Evolutionary conservation across 441 rosid genomes (phyloP), one percentile per base, ranked within the genome.

Genomic region (Cnidoscolus chayamansa): DNA sequence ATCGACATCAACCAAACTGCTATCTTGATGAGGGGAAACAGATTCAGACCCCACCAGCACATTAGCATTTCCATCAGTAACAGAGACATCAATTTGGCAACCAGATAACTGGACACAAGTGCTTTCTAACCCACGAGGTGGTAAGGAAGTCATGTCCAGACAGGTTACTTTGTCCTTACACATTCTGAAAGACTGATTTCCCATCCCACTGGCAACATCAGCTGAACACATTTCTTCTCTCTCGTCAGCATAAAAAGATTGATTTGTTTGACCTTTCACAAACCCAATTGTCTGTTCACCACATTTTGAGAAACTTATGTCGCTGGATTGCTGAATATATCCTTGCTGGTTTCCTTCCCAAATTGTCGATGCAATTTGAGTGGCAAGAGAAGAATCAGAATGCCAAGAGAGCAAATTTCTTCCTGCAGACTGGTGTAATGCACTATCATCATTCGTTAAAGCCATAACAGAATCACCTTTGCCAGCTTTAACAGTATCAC

Each of bases 331-430:
- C 84, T 76, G 83, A 64, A 85, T 78, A 78, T 47, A 73, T 65
- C 74, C 82, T 77, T 74, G 69, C 70, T 66, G 77, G 67, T 81
- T 82, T 58, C 78, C 77, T 51, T 81, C 85, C 54, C 81, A 78
- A 74, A 74, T 78, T 50, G 81, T 81, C 69, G 84, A 78, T 74
- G 80, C 86, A 68, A 84, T 86, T 72, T 76, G 81, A 76, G 82
- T 76, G 70, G 74, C 80, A 40, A 54, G 76, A 75, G 80, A 78
- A 74, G 73, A 70, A 74, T 79, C 81, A 63, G 77, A 6, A 71
- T 72, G 66, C 55, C 19, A 67, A 77, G 76, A 40, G 11, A 79
- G 71, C 68, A 71, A 8, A 30, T 70, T 74, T 53, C 74, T 69
- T 30, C 71, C 79, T 58, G 73, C 72, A 73, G 77, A 84, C 79